A percentile compares a stretch with the other conserved stretches of the same genome.
These are phyloP conservation scores for Xylariaceae sp. DNA, from an alignment of 2,329 filamentous ascomycete genomes.

Conservation along the genomic window DNA sequence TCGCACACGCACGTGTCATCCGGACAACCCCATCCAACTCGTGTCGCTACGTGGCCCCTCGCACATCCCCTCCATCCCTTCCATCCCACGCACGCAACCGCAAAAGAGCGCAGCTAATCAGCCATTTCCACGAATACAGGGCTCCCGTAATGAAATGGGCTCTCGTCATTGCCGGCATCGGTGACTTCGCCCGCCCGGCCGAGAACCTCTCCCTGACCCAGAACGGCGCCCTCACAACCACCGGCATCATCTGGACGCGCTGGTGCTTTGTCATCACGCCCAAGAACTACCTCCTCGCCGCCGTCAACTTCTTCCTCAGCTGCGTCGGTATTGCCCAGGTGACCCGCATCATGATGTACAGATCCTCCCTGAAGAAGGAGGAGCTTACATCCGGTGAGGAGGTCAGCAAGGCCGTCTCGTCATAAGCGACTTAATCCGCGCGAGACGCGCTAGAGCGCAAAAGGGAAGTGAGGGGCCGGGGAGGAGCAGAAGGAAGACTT, in stretches of 20 bases:
- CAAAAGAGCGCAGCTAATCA: not conserved
- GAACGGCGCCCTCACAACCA: conserved; percentile 83
- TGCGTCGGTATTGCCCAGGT: conserved; percentile 80
- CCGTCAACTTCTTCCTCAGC: conserved; percentile 97
- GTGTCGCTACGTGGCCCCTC: not conserved
- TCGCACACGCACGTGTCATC: not conserved
- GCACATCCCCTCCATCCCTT: not conserved
- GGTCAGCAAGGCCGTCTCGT: conserved; percentile 9
- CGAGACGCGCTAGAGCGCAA: not conserved
- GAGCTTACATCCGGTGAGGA: conserved; percentile 1
- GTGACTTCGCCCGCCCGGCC: conserved; percentile 85
- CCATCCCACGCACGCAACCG: not conserved
- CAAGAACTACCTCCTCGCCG: conserved; percentile 86
- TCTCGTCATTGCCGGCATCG: conserved; percentile 84
- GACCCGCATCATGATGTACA: conserved; percentile 65
- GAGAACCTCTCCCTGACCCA: conserved; percentile 91
- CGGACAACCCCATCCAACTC: not conserved
- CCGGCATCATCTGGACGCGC: conserved; percentile 93
- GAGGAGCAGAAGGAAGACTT: too few relatives aligned
- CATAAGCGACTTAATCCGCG: not conserved
- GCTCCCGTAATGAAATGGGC: conserved; percentile 98
- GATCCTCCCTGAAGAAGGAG: conserved; percentile 57
- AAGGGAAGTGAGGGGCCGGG: not conserved
- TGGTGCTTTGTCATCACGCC: conserved; percentile 98
- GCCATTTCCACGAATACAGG: conserved; percentile 42